Evolutionary conservation across 306 rosid genomes (phyloP).

Genomic region (Dryas alaskensis): DNA sequence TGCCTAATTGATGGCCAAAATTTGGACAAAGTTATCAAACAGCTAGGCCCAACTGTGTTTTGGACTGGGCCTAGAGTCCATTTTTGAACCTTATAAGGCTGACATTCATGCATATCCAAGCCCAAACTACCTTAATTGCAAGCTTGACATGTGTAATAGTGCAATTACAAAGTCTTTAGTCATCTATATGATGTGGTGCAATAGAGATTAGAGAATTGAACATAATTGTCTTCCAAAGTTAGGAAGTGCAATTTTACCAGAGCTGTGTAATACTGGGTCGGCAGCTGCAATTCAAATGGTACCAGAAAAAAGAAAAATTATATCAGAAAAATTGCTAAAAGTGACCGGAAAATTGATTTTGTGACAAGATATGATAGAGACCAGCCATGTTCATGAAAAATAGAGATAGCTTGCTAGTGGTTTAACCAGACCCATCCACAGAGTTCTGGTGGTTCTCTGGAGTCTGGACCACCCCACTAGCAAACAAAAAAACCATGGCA

Average conservation of each 20-base stretch:
- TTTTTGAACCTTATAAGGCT: too few relatives aligned
- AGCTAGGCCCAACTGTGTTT: too few relatives aligned
- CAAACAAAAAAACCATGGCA: conserved; percentile 2
- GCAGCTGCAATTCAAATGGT: conserved; percentile 60
- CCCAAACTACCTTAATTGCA: too few relatives aligned
- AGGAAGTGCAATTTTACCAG: conserved; percentile 49
- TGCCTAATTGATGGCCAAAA: background rate
- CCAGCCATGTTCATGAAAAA: background rate
- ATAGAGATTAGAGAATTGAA: background rate
- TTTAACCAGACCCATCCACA: conserved; percentile 18
- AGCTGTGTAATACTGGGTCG: conserved; percentile 91
- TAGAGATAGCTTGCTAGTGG: background rate
- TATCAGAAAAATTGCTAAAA: background rate
- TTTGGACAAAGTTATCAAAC: too few relatives aligned
- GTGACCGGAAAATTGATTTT: background rate
- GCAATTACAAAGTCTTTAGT: background rate
- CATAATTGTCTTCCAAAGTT: background rate
- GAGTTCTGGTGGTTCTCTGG: conserved; percentile 26
- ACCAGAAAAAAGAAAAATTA: background rate
- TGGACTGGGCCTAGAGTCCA: too few relatives aligned
- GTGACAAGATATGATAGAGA: background rate
- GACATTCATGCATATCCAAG: too few relatives aligned
- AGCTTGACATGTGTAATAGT: background rate
- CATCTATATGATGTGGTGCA: background rate
- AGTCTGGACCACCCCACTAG: conserved; percentile 39